Percentiles rank a stretch among this genome's conserved stretches.
These are phyloP conservation scores for Athelia sp. DNA, from an alignment of 1,284 basidiomycete species.

Conservation along the genomic window DNA sequence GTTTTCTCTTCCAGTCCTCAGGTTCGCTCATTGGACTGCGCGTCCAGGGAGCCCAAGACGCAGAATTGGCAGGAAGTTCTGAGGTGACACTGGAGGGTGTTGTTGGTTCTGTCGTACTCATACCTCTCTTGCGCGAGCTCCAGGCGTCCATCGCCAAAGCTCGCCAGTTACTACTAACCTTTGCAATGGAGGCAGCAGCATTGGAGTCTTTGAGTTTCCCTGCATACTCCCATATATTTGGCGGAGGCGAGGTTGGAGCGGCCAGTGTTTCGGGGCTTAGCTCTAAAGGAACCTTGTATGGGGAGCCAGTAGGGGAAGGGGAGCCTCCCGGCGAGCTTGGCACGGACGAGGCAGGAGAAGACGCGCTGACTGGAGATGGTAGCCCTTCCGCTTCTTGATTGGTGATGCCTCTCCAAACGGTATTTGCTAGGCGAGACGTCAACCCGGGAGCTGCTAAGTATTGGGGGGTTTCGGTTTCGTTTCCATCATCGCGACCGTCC, in stretches of 20 bases:
- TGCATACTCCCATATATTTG: conserved; percentile 61
- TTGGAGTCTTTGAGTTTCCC: conserved; percentile 71
- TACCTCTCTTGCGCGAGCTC: conserved; percentile 18
- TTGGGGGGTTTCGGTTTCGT: conserved; percentile 36
- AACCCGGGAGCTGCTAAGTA: conserved; percentile 29
- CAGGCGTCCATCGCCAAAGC: conserved; percentile 52
- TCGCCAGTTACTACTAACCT: conserved; percentile 69
- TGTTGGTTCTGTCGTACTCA: conserved; percentile 1
- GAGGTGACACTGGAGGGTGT: conserved; percentile 13
- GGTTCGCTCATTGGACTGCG: neutral
- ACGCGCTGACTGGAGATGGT: conserved; percentile 37
- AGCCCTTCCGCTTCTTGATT: conserved; percentile 64
- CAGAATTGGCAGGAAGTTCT: conserved; percentile 6
- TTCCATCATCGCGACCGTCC: conserved; percentile 32
- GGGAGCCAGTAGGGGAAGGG: conserved; percentile 22
- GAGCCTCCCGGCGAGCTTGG: conserved; percentile 23
- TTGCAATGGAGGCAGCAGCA: conserved; percentile 60
- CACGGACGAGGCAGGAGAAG: conserved; percentile 20
- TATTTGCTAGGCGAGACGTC: conserved; percentile 50
- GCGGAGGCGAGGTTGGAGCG: conserved; percentile 12
- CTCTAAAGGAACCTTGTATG: conserved; percentile 10
- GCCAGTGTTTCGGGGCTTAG: conserved; percentile 5
- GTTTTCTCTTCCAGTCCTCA: conserved; percentile 28
- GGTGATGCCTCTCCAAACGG: conserved; percentile 70
- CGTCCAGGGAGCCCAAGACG: conserved; percentile 1